Evolutionary conservation across 192 early-diverging fungal genomes (phyloP), one percentile per base, ranked within the genome.

Genomic region (Phycomyces blakesleeanus): DNA sequence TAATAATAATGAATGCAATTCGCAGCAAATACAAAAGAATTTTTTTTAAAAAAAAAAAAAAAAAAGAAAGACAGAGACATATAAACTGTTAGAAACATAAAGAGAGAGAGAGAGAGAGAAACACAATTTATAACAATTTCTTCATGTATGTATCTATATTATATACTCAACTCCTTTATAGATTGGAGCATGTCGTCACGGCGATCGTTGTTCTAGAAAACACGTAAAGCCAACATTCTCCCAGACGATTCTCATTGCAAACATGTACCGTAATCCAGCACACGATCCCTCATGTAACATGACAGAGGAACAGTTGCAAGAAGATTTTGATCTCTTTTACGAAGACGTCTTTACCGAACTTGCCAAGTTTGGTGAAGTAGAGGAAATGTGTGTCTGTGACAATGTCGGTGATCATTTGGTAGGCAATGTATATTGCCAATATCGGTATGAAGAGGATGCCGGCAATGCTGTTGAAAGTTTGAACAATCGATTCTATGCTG

Each of bases 361-460:
- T 72, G 92, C 92, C 47, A 94, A 94, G 73, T 97, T 94, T 79
- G 96, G 96, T 54, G 93, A 98, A 74, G 84, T 98, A 34, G 92
- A 97, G 72, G 94, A 96, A 67, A 90, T 99, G 87, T 88, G 91
- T 63, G 88, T 99, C 6, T 99, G 97, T 70, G 96, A 99, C 77
- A 99, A 99, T 66, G 91, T 94, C 24, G 95, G 97, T 41, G 96
- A 98, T 76, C 97, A 99, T 71, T 81, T 99, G 55, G 88, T 97
- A 42, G 95, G 96, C 8, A 97, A 99, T 69, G 95, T 99, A 26
- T 99, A 99, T 74, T 89, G 89, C 29, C 84, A 92, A 70, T 99
- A 85, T 72, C 84, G 83, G 61, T 89, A 84, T 64, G 96, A 98
- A 76, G 93, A 93, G 70, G 93, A 96, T 67, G 96, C 97, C 1